A percentile compares a stretch with the other conserved stretches of the same genome.
These are phyloP conservation scores for Paramecium sexaurelia DNA, from an alignment of 73 alveolate species.

Conservation along the genomic window DNA sequence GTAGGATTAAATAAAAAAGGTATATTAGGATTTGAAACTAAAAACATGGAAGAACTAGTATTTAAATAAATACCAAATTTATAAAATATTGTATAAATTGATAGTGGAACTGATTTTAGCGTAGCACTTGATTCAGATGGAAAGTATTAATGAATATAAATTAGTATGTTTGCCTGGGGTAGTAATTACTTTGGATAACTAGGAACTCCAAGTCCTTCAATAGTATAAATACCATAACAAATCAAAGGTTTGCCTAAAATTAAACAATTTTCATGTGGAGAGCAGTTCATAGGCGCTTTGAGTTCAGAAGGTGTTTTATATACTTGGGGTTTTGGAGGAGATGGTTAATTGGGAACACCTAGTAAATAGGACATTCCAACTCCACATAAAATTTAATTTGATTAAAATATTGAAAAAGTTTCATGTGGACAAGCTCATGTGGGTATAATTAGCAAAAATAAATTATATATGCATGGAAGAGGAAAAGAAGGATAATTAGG, in stretches of 20 bases:
- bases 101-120: slow-evolving; percentile 52
- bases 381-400: slow-evolving; percentile 56
- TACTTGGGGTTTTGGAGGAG: slow-evolving; percentile 70
- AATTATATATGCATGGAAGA: slow-evolving; percentile 59
- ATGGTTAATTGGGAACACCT: slow-evolving; percentile 59
- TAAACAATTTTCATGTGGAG: slow-evolving; percentile 38
- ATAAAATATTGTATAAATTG: slow-evolving; percentile 43
- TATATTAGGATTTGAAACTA: slow-evolving; percentile 51
- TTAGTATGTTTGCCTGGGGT: slow-evolving; percentile 55
- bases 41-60: not conserved
- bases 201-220: slow-evolving; percentile 44
- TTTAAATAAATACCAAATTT: not conserved
- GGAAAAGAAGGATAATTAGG: slow-evolving; percentile 69
- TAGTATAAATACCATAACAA: not conserved
- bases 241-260: slow-evolving; percentile 37
- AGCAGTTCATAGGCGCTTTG: not conserved
- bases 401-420: slow-evolving; percentile 26
- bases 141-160: slow-evolving; percentile 32
- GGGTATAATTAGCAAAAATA: slow-evolving; percentile 22
- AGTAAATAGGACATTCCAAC: slow-evolving; percentile 54
- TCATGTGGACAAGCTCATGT: slow-evolving; percentile 65
- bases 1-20: slow-evolving; percentile 64
- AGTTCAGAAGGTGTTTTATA: slow-evolving; percentile 10
- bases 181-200: slow-evolving; percentile 56
- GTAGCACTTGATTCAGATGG: slow-evolving; percentile 61